Base-by-base conservation (phyloP, 1,284 basidiomycete genomes). In the Apiotrichum porosum region DNA sequence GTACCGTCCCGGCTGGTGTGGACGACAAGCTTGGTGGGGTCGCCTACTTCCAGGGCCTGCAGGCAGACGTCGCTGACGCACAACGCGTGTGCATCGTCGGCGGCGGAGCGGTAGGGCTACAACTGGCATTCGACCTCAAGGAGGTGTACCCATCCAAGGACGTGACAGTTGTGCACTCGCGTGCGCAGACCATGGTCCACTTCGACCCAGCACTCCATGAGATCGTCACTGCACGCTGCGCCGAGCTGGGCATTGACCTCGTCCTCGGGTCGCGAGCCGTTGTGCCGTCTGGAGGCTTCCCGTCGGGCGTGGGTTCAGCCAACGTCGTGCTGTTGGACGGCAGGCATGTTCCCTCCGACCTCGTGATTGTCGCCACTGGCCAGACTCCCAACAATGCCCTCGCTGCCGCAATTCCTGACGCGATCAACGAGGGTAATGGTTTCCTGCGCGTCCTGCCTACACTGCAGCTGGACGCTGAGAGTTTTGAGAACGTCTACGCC, bases 51-150 rank as follows among this genome's bases (percentile, higher is more conserved):
- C 46, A 63, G 54, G 47, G 40, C 6, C 60, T 63, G 39, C 62
- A 64, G 44, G 26, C 39, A 13, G 41, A 46, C 4, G 63, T 71
- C 31, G 34, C 43, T 4, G 26, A 24, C 3, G 61, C 66, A 3
- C 24, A 54, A 6, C 44, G 40, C 13, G 60, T 74, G 21, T 57
- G 68, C 19, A 61, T 75, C 33, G 58, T 69, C 32, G 73, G 73
- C 4, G 73, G 71, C 14, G 72, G 73, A 1, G 74, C 74, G 0
- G 61, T 75, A 10, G 74, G 74, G 78, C 63, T 73, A 21, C 72
- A 86, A 65, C 83, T 83, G 57, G 83, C 84, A 0, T 79, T 81
- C 2, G 85, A 87, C 63, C 82, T 86, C 54, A 80, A 80, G 28
- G 79, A 80, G 13, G 61, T 82, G n/a, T 78, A 81, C 57, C 82